A percentile compares a stretch with the other conserved stretches of the same genome.
These are phyloP conservation scores for Syncephalastrum monosporum DNA, from an alignment of 371 early-diverging fungal genomes.

Conservation along the genomic window DNA sequence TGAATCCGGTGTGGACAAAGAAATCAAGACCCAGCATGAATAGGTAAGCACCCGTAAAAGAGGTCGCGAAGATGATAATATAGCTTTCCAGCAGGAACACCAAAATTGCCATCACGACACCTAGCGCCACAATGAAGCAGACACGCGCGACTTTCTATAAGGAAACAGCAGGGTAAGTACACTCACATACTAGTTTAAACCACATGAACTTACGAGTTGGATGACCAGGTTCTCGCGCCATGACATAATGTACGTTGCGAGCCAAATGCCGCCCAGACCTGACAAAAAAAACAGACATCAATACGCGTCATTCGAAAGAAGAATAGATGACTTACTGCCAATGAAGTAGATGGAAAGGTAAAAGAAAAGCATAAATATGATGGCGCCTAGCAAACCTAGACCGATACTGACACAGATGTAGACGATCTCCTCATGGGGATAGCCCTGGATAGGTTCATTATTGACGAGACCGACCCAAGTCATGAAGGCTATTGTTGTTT, in stretches of 20 bases:
- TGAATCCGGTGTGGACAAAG: slow-evolving; percentile 53
- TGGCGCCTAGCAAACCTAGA: slow-evolving; percentile 36
- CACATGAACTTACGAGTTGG: slow-evolving; percentile 34
- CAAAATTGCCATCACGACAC: slow-evolving; percentile 33
- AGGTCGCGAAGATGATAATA: slow-evolving; percentile 38
- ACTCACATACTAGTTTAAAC: slow-evolving; percentile 4
- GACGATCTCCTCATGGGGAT: slow-evolving; percentile 35
- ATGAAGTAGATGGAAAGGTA: slow-evolving; percentile 40
- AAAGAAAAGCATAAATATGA: slow-evolving; percentile 32
- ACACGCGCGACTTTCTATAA: slow-evolving; percentile 46
- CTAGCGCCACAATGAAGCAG: slow-evolving; percentile 48
- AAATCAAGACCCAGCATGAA: slow-evolving; percentile 54
- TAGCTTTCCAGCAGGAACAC: slow-evolving; percentile 40
- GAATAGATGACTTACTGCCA: slow-evolving; percentile 26
- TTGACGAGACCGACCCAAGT: slow-evolving; percentile 51
- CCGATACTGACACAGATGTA: slow-evolving; percentile 48
- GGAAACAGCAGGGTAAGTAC: neutral
- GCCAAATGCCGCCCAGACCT: slow-evolving; percentile 38
- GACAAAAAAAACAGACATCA: neutral
- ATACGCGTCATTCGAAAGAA: neutral
- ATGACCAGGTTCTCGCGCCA: slow-evolving; percentile 50
- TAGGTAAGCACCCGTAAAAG: slow-evolving; percentile 50
- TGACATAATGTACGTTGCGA: slow-evolving; percentile 49
- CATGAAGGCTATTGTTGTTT: slow-evolving; percentile 34
- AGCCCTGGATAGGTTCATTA: slow-evolving; percentile 44